Base-by-base conservation (phyloP, 2,329 filamentous ascomycete genomes). In the Hypoxylon sp. region DNA sequence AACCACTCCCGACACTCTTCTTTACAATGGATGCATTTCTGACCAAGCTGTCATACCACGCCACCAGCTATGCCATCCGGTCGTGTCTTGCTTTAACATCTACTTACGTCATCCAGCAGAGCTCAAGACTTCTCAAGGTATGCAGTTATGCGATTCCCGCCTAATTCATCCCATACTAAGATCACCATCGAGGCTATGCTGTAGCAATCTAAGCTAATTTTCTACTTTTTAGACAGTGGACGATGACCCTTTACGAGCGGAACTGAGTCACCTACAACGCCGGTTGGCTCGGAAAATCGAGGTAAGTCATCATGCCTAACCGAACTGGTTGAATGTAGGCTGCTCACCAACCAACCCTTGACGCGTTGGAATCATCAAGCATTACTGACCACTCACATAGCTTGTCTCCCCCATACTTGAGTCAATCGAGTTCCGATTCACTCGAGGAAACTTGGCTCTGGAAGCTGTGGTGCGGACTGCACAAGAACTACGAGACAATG, bases 61-160 rank as follows among this genome's bases (percentile, higher is more conserved):
- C 90, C 38, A 87, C 95, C 81, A 96, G 91, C 74, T 95, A 94
- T 81, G 91, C 91, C 68, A 92, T 97, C 64, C 80, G 89, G 38
- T 92, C 91, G 12, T 91, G 91, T 38, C 87, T 97, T 60, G 85
- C 89, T 37, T 81, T 96, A 60, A 96, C 92, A 2, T 91, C 90
- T 42, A 84, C 81, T 27, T 96, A 91, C 74, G 90, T 91, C n/a
- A 79, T 96, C 57, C 83, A 83, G 50, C 91, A 96, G 71, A 91
- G 89, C 49, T 84, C 87, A 1, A 83, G 88, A 30, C 75, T 97
- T 8, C 76, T 96, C 51, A 90, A 88, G 62, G 67, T 67, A 60
- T 42, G 41, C 23, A 4, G 16, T 34, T 16, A 15, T n/a, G 21
- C 11, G 11, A 9, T 4, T 38, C 7, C 16, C 19, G n/a, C n/a